Base-by-base conservation (phyloP, 2,329 filamentous ascomycete genomes). In the Sodiomyces alkalinus region DNA sequence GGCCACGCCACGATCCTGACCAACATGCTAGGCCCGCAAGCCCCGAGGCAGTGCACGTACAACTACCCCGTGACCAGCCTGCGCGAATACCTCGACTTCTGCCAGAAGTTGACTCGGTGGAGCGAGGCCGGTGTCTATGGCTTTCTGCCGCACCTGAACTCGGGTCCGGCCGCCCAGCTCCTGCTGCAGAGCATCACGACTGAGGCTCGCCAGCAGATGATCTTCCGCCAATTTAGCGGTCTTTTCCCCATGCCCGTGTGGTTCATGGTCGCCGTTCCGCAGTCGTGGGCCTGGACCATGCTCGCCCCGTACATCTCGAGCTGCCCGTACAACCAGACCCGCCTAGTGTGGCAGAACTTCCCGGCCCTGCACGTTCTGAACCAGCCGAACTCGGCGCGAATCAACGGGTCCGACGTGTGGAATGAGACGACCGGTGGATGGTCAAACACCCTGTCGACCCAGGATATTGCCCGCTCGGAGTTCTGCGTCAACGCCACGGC, bases 311-410 rank as follows among this genome's bases (percentile, higher is more conserved):
- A 85, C 51, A 86, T 92, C 49, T 74, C 69, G 19, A 75, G 64
- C 5, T 92, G 82, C 49, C 81, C 82, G 0, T 55, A 53, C 23
- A 71, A 77, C 47, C 73, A 76, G 39, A 87, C 80, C 1, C 71
- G 80, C 6, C 59, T 92, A 17, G 65, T 73, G 15, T 92, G 82
- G 81, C 78, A 87, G 48, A 92, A 92, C 57, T 86, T 81, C 56
- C 82, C 81, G 0, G 63, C 68, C 0, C 55, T 90, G 11, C 60
- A 65, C 40, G 61, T 90, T 27, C 56, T 78, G 17, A 86, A 87
- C 54, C 75, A 87, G 46, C 74, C 81, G 3, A 87, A 86, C 51
- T 65, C 75, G 14, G 72, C 71, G 33, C 69, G 76, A 16, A 58
- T 73, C 46, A 69, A 79, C 31, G 69, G 69, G 10, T 69, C 74